These are phyloP conservation scores for Leccinum subtestaceum DNA, from an alignment of 768 basidiomycete genomes.

Conservation along the genomic window DNA sequence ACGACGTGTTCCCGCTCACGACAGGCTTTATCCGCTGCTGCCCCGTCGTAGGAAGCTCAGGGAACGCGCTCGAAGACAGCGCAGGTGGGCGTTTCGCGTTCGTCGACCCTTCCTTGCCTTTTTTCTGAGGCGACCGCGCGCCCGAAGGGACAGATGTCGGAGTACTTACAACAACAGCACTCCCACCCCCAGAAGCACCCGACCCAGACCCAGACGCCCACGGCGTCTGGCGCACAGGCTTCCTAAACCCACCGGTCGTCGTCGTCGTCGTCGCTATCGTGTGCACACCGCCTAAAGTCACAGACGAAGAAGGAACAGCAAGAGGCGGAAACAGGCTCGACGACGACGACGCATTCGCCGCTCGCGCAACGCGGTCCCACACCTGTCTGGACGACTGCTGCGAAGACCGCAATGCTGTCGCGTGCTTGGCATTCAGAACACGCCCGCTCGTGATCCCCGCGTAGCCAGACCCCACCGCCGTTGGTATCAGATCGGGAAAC, in stretches of 20 bases:
- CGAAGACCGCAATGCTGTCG: slow-evolving; percentile 57
- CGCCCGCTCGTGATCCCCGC: slow-evolving; percentile 80
- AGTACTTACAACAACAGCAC: not conserved
- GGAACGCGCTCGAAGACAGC: slow-evolving; percentile 60
- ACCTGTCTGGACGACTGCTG: slow-evolving; percentile 62
- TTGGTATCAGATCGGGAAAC: slow-evolving; percentile 74
- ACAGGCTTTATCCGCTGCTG: slow-evolving; percentile 41
- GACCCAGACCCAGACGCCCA: slow-evolving; percentile 43
- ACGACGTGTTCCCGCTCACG: slow-evolving; percentile 61
- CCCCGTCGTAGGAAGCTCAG: slow-evolving; percentile 55
- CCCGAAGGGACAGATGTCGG: not conserved
- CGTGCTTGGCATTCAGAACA: slow-evolving; percentile 80
- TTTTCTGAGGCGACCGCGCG: slow-evolving; percentile 13
- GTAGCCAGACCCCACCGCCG: slow-evolving; percentile 60
- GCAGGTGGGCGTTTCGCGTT: slow-evolving; percentile 33
- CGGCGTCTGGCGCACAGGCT: slow-evolving; percentile 53
- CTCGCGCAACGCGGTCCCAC: slow-evolving; percentile 85
- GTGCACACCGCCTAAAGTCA: not conserved
- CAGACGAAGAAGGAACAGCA: slow-evolving; percentile 4
- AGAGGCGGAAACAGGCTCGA: slow-evolving; percentile 35
- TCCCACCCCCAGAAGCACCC: slow-evolving; percentile 7
- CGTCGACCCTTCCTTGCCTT: not conserved
- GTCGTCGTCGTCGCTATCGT: not conserved
- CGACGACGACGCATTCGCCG: slow-evolving; percentile 53
- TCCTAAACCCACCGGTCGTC: slow-evolving; percentile 32